Base-by-base conservation (phyloP, 2,329 filamentous ascomycete genomes). In the Colletotrichum sp. region DNA sequence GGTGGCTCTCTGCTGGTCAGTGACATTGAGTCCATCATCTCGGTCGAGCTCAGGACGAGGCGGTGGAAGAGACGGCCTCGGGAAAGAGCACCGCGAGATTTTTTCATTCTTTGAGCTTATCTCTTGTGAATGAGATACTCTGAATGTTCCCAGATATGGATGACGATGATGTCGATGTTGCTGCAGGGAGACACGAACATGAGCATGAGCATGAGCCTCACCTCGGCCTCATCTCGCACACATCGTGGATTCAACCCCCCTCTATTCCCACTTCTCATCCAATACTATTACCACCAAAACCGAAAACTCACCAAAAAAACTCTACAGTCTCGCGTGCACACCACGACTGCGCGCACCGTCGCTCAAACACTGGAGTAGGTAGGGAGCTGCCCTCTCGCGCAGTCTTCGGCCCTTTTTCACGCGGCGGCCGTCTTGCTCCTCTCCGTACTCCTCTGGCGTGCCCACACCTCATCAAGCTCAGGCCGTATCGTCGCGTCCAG, bases 261-360 rank as follows among this genome's bases (percentile, higher is more conserved):
- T 43, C 58, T 13, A 74, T 74, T 60, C 68, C 72, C 72, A 74
- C 72, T 72, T 67, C 72, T 67, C 60, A 72, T 72, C 38, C 48
- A 52, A 63, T 18, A 32, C 16, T 7, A 6, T 63, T 34, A 21
- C 32, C 28, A 63, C 30, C 28, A 34, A 32, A 32, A 34, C 28
- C 18, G 15, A 30, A 61, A 61, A 34, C 8, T 43, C 15, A 2
- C 9, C 28, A 36, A 8, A 21, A 61, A 32, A 34, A 21, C 8
- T 63, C 58, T 10, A 52, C 43, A 21, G n/a, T 52, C 43, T 52
- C 43, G 43, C 6, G 58, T 63, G 58, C 34, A 21, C 30, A 5
- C n/a, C 18, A 63, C 28, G 28, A 32, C 58, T 63, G 18, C 18
- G 30, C 32, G 16, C 30, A 13, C 55, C 26, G 21, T 21, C 58